Percentiles rank a stretch among this genome's conserved stretches.
phyloP scores from a whole-genome alignment of 768 basidiomycete genomes.

The Amanita inopinata region DNA sequence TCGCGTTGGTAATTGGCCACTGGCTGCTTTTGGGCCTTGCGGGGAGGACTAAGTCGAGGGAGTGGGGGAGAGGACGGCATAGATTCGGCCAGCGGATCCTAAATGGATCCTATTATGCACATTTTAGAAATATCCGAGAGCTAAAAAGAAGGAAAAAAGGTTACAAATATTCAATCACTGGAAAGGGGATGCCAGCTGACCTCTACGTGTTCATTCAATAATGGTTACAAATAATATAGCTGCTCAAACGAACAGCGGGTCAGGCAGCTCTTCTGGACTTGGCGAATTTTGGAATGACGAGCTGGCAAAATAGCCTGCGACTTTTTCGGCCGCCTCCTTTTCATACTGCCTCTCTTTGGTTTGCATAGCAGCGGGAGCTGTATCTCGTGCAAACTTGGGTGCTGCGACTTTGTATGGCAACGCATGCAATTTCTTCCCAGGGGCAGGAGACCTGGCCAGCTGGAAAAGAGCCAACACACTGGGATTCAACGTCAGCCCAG shows the following conservation, averaged over 20 bases:
- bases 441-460: constrained; percentile 13
- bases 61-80: background rate
- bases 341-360: constrained; percentile 20
- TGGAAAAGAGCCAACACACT: constrained; percentile 21
- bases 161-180: background rate
- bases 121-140: background rate
- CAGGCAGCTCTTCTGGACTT: constrained; percentile 72
- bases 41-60: background rate
- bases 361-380: background rate
- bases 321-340: constrained; percentile 24
- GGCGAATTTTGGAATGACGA: constrained; percentile 83
- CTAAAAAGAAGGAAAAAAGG: background rate
- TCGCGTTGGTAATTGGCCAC: background rate
- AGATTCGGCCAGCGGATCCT: background rate
- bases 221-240: constrained; percentile 9
- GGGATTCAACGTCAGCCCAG: constrained; percentile 20
- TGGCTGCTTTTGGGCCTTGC: background rate
- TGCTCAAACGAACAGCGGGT: constrained; percentile 45
- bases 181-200: background rate
- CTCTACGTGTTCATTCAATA: constrained; percentile 8
- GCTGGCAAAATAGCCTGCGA: constrained; percentile 59
- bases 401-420: background rate
- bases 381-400: constrained; percentile 5
- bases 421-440: background rate
- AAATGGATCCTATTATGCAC: background rate